Evolutionary conservation across 2,329 filamentous ascomycete species (phyloP).

Genomic region (Didymella pinodella): DNA sequence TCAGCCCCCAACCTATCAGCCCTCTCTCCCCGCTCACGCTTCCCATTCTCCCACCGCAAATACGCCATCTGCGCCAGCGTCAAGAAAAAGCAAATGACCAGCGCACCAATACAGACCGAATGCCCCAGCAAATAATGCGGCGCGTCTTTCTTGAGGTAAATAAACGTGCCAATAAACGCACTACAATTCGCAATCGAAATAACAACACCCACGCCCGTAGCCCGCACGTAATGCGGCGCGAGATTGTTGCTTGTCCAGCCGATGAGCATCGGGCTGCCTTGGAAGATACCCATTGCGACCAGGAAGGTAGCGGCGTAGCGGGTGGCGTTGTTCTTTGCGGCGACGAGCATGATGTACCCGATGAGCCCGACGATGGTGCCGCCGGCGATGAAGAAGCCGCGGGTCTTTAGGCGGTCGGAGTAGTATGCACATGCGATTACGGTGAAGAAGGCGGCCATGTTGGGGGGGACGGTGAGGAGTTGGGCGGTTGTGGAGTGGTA

Average conservation of each 20-base stretch:
- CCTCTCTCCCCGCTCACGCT: slow-evolving; percentile 36
- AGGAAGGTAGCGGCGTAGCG: slow-evolving; percentile 54
- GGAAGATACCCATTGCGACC: slow-evolving; percentile 55
- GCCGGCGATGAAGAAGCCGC: slow-evolving; percentile 61
- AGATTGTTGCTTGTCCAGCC: slow-evolving; percentile 57
- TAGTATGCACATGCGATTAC: slow-evolving; percentile 52
- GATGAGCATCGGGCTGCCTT: slow-evolving; percentile 47
- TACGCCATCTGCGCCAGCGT: slow-evolving; percentile 35
- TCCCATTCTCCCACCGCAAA: slow-evolving; percentile 38
- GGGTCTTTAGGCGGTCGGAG: slow-evolving; percentile 54
- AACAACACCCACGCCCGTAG: slow-evolving; percentile 60
- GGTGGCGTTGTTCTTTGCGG: slow-evolving; percentile 43
- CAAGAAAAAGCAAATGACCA: slow-evolving; percentile 35
- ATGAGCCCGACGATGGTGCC: slow-evolving; percentile 55
- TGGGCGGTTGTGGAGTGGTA: slow-evolving; percentile 52
- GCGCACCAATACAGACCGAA: slow-evolving; percentile 37
- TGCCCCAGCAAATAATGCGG: slow-evolving; percentile 35
- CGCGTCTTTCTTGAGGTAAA: slow-evolving; percentile 58
- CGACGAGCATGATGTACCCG: slow-evolving; percentile 63
- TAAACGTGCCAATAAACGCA: slow-evolving; percentile 61
- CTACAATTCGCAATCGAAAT: slow-evolving; percentile 58
- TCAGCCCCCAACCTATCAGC: slow-evolving; percentile 36
- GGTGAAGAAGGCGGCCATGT: slow-evolving; percentile 54
- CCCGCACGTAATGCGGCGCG: slow-evolving; percentile 64
- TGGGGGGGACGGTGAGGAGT: slow-evolving; percentile 50